These are phyloP conservation scores for Pseudocercospora ulei DNA, from an alignment of 2,329 filamentous ascomycete genomes.

Conservation along the genomic window DNA sequence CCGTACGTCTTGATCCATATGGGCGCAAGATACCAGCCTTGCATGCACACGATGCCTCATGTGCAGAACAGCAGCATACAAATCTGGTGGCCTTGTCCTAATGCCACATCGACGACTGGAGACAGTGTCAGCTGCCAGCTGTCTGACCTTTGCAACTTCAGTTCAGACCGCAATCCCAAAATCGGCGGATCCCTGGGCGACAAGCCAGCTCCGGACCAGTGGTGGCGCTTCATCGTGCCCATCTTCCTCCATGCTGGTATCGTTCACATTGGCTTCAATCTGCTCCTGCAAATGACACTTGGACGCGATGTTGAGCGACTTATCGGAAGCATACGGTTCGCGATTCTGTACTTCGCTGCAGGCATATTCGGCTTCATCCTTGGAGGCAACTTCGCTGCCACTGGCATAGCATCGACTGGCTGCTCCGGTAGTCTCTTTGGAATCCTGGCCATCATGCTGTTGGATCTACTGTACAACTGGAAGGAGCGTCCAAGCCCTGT, in stretches of 20 bases:
- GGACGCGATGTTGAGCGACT: slow-evolving; percentile 85
- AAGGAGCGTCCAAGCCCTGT: slow-evolving; percentile 62
- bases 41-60: slow-evolving; percentile 74
- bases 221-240: slow-evolving; percentile 90
- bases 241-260: slow-evolving; percentile 93
- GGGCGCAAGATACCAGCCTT: slow-evolving; percentile 84
- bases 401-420: slow-evolving; percentile 68
- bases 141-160: slow-evolving; percentile 73
- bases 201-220: slow-evolving; percentile 68
- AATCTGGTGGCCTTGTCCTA: slow-evolving; percentile 69
- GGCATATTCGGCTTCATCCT: slow-evolving; percentile 95
- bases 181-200: slow-evolving; percentile 45
- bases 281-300: slow-evolving; percentile 80
- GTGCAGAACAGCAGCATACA: slow-evolving; percentile 45
- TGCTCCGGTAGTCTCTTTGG: slow-evolving; percentile 88
- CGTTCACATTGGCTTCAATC: slow-evolving; percentile 91
- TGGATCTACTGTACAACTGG: slow-evolving; percentile 93
- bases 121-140: slow-evolving; percentile 58
- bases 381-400: slow-evolving; percentile 82
- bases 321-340: slow-evolving; percentile 80
- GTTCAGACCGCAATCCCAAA: slow-evolving; percentile 59
- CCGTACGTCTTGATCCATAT: slow-evolving; percentile 88
- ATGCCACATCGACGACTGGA: slow-evolving; percentile 53
- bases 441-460: slow-evolving; percentile 73
- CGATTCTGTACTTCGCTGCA: slow-evolving; percentile 76